A percentile compares a stretch with the other conserved stretches of the same genome.
Conservation (phyloP, 2,329 filamentous ascomycete genomes). For the Colletotrichum sp. region DNA sequence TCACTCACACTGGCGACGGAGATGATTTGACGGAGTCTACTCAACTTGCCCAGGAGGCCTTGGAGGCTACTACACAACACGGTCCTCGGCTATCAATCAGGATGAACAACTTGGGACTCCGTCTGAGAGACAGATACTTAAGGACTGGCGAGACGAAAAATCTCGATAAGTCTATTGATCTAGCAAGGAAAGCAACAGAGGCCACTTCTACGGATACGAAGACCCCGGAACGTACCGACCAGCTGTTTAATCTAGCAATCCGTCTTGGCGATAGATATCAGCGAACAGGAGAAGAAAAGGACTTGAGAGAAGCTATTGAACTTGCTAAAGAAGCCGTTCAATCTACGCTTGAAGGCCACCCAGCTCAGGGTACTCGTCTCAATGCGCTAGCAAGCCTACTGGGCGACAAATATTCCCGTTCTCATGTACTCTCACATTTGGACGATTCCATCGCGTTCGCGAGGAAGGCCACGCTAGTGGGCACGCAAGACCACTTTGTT, state of each 20-base stretch:
- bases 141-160: not conserved
- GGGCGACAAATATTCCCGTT: not conserved
- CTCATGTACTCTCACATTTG: not conserved
- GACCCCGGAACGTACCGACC: not conserved
- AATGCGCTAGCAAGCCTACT: not conserved
- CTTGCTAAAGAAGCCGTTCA: not conserved
- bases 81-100: not conserved
- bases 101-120: not conserved
- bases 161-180: fast-evolving
- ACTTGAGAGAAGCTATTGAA: fast-evolving
- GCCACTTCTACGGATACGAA: not conserved
- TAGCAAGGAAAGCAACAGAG: not conserved
- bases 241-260: not conserved
- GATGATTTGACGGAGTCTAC: not conserved
- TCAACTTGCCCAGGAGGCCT: not conserved
- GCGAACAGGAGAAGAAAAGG: fast-evolving
- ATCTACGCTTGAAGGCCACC: not conserved
- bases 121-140: not conserved
- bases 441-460: not conserved
- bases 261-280: not conserved
- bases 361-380: not conserved
- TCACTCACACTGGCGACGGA: not conserved
- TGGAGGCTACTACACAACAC: not conserved
- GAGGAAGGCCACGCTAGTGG: not conserved
- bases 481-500: not conserved